Conservation (phyloP, 2,329 filamentous ascomycete species). For the Mycosphaerella sp. region DNA sequence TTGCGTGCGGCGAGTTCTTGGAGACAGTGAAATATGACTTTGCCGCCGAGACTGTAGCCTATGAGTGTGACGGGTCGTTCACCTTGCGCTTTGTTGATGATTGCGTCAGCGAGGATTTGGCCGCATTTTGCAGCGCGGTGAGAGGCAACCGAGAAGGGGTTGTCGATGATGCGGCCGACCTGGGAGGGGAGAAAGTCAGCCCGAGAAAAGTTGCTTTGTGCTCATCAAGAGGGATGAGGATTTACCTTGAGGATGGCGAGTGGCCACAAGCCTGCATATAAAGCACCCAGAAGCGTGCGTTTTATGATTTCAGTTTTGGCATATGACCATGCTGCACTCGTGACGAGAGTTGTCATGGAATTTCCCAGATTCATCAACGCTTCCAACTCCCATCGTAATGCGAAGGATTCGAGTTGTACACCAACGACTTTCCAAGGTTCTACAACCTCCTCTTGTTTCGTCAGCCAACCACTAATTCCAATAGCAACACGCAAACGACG, state of each 20-base stretch:
- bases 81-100: slow-evolving; percentile 39
- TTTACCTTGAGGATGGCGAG: slow-evolving; percentile 39
- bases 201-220: neutral
- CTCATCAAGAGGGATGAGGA: neutral
- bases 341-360: slow-evolving; percentile 69
- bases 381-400: slow-evolving; percentile 75
- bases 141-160: slow-evolving; percentile 37
- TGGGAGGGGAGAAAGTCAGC: neutral
- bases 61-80: slow-evolving; percentile 37
- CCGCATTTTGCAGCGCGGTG: slow-evolving; percentile 36
- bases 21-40: slow-evolving; percentile 74
- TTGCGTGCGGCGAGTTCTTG: slow-evolving; percentile 67
- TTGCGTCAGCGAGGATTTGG: slow-evolving; percentile 37
- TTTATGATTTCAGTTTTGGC: slow-evolving; percentile 71
- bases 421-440: slow-evolving; percentile 74
- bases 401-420: slow-evolving; percentile 68
- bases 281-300: slow-evolving; percentile 44
- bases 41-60: slow-evolving; percentile 38
- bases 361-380: slow-evolving; percentile 68
- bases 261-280: slow-evolving; percentile 46
- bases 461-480: slow-evolving; percentile 75
- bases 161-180: slow-evolving; percentile 37
- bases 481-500: slow-evolving; percentile 67
- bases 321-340: slow-evolving; percentile 70
- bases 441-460: slow-evolving; percentile 62